Conservation (phyloP, 306 rosid species). For the Glycine latifolia region DNA sequence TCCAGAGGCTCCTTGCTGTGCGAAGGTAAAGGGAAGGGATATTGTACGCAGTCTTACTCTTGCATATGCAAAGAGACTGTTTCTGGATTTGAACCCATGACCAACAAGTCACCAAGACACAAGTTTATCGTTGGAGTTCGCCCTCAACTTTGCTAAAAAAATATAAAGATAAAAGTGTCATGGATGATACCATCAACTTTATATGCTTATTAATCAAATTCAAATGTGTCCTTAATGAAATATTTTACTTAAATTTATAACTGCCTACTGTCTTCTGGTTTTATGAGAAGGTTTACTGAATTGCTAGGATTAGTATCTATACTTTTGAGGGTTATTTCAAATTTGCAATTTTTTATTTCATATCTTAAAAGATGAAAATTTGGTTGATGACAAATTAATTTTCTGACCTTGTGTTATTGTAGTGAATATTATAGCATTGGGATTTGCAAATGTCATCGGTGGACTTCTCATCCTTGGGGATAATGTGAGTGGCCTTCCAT, state of each 20-base stretch:
- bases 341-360: slow-evolving; percentile 5
- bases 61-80: too few relatives aligned
- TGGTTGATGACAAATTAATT: slow-evolving; percentile 16
- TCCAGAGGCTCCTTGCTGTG: too few relatives aligned
- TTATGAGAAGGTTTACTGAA: neutral
- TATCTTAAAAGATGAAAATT: slow-evolving; percentile 25
- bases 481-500: slow-evolving; percentile 53
- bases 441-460: slow-evolving; percentile 59
- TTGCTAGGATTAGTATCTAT: neutral
- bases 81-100: too few relatives aligned
- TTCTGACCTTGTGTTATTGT: slow-evolving; percentile 35
- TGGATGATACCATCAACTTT: neutral
- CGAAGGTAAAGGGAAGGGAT: too few relatives aligned
- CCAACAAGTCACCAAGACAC: too few relatives aligned
- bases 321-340: slow-evolving; percentile 1
- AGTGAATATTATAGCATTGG: slow-evolving; percentile 58
- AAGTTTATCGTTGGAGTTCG: too few relatives aligned
- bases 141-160: neutral
- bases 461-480: slow-evolving; percentile 58
- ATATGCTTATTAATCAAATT: too few relatives aligned
- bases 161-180: neutral
- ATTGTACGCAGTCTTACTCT: too few relatives aligned
- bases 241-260: neutral
- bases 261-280: neutral
- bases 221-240: too few relatives aligned